Evolutionary conservation across 805 yeast genomes (phyloP), one percentile per base, ranked within the genome.

Genomic region (Myxozyma vanderwaltii): DNA sequence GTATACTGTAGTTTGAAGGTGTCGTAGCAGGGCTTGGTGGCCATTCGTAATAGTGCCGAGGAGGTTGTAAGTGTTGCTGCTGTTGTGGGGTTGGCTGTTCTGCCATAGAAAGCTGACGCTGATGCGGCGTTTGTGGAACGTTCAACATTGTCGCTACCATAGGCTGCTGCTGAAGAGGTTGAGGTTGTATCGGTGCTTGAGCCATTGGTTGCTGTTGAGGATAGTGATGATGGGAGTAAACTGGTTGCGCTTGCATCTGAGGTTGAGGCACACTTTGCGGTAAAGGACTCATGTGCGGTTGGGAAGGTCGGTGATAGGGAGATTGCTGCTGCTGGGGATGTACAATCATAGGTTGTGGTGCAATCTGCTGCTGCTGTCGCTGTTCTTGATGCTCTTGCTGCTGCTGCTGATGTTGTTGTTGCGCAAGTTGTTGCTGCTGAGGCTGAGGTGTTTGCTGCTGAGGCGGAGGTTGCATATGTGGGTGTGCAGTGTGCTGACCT

Each of bases 11-110:
- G 55, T 54, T 13, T 19, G 67, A 59, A 6, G 67, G 63, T 4
- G 82, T 73, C 7, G 84, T 86, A 10, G 75, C 71, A 15, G 85
- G 86, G 56, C 81, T 71, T 13, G 82, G 82, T 0, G 84, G 82
- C 40, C 79, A 72, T 21, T 48, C 59, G 31, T 58, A 54, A 31
- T 26, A 54, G 24, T 44, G 58, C 2, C 21, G 43, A 31, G 43
- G 47, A 26, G 69, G 58, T 27, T 29, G 56, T 58, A n/a, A 53
- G 33, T n/a, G 66, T 41, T 29, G 41, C 54, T 53, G 45, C 21
- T 39, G 41, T 58, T 56, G 45, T 59, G 60, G 35, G 40, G 54
- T 47, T 54, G 51, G 46, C 56, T 66, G 29, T 1, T 38, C 44
- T 47, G n/a, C 26, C 54, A 26, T 21, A 27, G 38, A 35, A 52